phyloP scores from a whole-genome alignment of 192 early-diverging fungal genomes.

The Mortierella hygrophila region DNA sequence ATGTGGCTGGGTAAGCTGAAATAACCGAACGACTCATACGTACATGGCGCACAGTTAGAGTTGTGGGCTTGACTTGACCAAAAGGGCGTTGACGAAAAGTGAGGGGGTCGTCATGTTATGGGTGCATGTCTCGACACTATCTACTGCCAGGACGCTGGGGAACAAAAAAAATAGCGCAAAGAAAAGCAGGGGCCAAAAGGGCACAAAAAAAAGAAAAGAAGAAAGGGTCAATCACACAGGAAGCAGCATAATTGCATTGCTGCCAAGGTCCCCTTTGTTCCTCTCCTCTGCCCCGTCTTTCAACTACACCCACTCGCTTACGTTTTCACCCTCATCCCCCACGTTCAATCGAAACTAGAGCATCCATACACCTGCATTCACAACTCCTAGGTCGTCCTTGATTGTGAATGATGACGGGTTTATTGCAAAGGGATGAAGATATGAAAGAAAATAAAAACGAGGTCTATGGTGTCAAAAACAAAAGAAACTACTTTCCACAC shows the following conservation, averaged over 20 bases:
- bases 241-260: too few relatives aligned
- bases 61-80: not conserved
- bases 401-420: not conserved
- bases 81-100: not conserved
- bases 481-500: not conserved
- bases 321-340: not conserved
- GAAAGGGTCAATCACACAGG: too few relatives aligned
- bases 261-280: not conserved
- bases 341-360: not conserved
- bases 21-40: not conserved
- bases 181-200: not conserved
- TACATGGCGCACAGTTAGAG: not conserved
- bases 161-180: not conserved
- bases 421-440: not conserved
- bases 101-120: not conserved
- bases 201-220: too few relatives aligned
- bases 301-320: not conserved
- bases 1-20: too few relatives aligned
- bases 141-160: not conserved
- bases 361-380: not conserved
- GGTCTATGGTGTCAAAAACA: constrained; percentile 3
- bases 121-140: not conserved
- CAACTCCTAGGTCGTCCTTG: not conserved
- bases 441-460: not conserved
- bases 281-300: not conserved